Base-by-base conservation (phyloP, 805 yeast genomes). In the Nakazawaea siamensis region DNA sequence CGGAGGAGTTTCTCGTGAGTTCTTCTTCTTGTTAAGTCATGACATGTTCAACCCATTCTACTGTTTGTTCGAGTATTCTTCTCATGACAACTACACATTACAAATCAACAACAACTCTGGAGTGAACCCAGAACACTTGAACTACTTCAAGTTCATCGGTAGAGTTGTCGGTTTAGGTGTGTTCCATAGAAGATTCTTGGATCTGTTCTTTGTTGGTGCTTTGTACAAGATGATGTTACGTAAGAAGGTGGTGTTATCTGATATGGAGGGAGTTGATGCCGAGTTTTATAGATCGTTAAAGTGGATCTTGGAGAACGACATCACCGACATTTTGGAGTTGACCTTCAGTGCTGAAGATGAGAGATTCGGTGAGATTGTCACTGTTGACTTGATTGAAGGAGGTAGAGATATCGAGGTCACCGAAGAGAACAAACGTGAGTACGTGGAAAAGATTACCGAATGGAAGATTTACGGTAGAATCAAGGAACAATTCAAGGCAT, bases 31-130 rank as follows among this genome's bases (percentile, higher is more conserved):
- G 55, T 69, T 92, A 46, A 88, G 97, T 3, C 98, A 92, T 57
- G 97, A 92, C 61, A 92, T 92, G 96, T 92, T 92, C 61, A 88
- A 92, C 57, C 99, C 99, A 43, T 85, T 88, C 59, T 92, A 92
- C 60, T 90, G 99, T 64, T 66, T 92, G 51, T 92, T 92, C 57
- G 97, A 92, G 62, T 92, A 92, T 60, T 87, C 97, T 13, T 94
- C 97, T 24, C 95, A 88, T 62, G 99, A 92, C 64, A 92, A 92
- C 60, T 92, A 92, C 64, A 92, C 98, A 0, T 70, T 92, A 57
- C 99, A 92, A 62, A 92, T 92, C 63, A 92, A 90, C 67, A 96
- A 97, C 47, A 92, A 90, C 60, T 84, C 95, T 16, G 95, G 87
- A 43, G 84, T 92, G 50, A 92, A 92, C 58, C 97, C 97, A 16